Conservation (phyloP, 179 eudicot genomes). For the Beta corolliflora region DNA sequence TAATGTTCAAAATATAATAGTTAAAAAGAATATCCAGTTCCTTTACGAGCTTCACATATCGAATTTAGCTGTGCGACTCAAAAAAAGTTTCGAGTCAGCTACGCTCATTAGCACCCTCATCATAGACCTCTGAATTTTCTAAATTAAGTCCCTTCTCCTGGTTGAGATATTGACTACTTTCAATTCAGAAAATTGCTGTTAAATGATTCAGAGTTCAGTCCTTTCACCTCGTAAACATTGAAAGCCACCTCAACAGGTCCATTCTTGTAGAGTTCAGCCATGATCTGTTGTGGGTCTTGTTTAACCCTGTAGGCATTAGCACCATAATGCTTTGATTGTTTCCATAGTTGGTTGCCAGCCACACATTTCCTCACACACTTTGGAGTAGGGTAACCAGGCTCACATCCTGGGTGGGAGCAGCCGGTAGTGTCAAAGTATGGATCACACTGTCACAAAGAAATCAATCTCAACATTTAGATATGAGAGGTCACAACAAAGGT, state of each 20-base stretch:
- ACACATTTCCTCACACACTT: conserved; percentile 67
- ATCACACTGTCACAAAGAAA: conserved; percentile 62
- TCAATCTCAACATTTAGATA: neutral
- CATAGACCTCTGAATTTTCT: no score
- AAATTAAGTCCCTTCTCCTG: neutral
- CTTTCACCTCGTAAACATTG: conserved; percentile 79
- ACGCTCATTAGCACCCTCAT: no score
- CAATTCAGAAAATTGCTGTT: neutral
- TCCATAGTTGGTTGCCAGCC: conserved; percentile 65
- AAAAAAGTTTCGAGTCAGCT: no score
- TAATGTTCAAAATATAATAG: no score
- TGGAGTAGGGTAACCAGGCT: conserved; percentile 87
- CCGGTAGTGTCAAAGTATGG: conserved; percentile 77
- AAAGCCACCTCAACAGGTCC: conserved; percentile 93
- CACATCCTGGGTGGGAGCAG: conserved; percentile 95
- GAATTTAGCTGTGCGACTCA: no score
- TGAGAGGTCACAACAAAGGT: neutral
- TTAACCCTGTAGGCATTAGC: conserved; percentile 61
- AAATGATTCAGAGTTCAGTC: neutral
- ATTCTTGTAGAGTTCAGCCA: conserved; percentile 86
- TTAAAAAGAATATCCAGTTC: no score
- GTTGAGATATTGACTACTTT: neutral
- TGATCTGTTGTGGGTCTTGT: conserved; percentile 63
- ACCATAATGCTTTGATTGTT: conserved; percentile 71
- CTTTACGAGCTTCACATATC: no score